Conservation (phyloP, 2,329 filamentous ascomycete genomes). For the Zasmidium cellare region DNA sequence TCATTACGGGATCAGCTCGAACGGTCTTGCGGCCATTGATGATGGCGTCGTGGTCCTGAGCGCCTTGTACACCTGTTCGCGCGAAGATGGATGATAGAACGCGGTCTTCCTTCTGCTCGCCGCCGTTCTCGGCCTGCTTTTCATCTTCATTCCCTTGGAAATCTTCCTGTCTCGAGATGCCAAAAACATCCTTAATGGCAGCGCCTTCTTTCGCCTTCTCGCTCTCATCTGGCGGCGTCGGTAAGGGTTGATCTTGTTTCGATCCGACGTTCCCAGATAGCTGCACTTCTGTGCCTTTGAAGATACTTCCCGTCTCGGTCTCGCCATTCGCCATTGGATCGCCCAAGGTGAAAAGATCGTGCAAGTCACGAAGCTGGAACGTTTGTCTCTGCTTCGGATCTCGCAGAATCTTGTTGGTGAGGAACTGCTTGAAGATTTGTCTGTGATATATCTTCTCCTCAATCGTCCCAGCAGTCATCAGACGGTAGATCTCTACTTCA, state of each 20-base stretch:
- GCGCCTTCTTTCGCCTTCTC: conserved; percentile 17
- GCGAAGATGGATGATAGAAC: conserved; percentile 90
- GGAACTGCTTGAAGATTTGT: conserved; percentile 97
- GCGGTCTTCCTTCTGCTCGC: conserved; percentile 60
- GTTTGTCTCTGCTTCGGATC: conserved; percentile 91
- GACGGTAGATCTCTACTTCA: conserved; percentile 90
- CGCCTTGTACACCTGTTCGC: conserved; percentile 81
- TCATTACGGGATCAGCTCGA: conserved; percentile 72
- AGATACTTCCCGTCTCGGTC: conserved; percentile 82
- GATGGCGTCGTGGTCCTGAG: conserved; percentile 89
- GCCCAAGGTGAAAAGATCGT: conserved; percentile 85
- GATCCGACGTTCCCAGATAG: conserved; percentile 44
- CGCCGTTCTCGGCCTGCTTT: conserved; percentile 21
- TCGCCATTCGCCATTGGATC: conserved; percentile 60
- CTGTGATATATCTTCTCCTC: conserved; percentile 99
- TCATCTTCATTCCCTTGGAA: conserved; percentile 37
- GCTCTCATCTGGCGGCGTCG: conserved; percentile 31
- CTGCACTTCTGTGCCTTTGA: conserved; percentile 81
- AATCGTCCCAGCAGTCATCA: conserved; percentile 98
- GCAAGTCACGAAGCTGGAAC: conserved; percentile 84
- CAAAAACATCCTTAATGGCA: conserved; percentile 36
- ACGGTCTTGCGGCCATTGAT: conserved; percentile 69
- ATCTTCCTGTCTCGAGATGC: conserved; percentile 47
- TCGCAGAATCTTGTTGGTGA: conserved; percentile 93
- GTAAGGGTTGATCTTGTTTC: conserved; percentile 29